Conservation (phyloP, 495 filamentous ascomycete genomes). For the Hypoxylon intermedium region DNA sequence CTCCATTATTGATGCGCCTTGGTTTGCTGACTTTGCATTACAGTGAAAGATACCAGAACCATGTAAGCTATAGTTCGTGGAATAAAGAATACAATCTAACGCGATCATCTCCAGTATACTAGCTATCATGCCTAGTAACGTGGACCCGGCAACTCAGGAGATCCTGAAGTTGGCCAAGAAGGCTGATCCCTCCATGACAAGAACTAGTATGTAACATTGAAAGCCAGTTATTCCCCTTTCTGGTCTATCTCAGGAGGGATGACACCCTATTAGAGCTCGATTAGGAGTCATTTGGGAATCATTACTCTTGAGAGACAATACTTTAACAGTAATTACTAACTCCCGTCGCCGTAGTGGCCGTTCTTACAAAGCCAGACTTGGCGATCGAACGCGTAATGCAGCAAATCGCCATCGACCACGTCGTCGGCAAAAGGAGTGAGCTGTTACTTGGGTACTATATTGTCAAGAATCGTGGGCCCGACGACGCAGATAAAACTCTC, state of each 20-base stretch:
- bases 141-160: slow-evolving; percentile 66
- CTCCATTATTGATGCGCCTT: too few relatives aligned
- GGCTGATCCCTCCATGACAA: slow-evolving; percentile 52
- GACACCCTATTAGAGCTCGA: too few relatives aligned
- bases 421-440: slow-evolving; percentile 48
- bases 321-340: too few relatives aligned
- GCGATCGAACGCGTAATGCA: slow-evolving; percentile 59
- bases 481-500: slow-evolving; percentile 39
- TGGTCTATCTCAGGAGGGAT: too few relatives aligned
- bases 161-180: slow-evolving; percentile 62
- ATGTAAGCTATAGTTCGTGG: slow-evolving; percentile 25
- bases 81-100: background rate
- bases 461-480: slow-evolving; percentile 61
- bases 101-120: slow-evolving; percentile 53
- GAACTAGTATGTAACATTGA: slow-evolving; percentile 44
- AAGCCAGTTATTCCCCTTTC: too few relatives aligned
- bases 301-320: too few relatives aligned
- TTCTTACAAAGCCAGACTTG: slow-evolving; percentile 67
- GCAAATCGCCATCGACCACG: slow-evolving; percentile 53
- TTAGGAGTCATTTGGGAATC: too few relatives aligned
- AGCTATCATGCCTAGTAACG: slow-evolving; percentile 63
- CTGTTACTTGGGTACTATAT: slow-evolving; percentile 61
- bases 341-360: slow-evolving; percentile 44
- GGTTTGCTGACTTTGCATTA: slow-evolving; percentile 6
- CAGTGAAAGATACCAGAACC: slow-evolving; percentile 38